Base-by-base conservation (phyloP, 345 rosid genomes). In the rapeseed (Brassica napus) region DNA sequence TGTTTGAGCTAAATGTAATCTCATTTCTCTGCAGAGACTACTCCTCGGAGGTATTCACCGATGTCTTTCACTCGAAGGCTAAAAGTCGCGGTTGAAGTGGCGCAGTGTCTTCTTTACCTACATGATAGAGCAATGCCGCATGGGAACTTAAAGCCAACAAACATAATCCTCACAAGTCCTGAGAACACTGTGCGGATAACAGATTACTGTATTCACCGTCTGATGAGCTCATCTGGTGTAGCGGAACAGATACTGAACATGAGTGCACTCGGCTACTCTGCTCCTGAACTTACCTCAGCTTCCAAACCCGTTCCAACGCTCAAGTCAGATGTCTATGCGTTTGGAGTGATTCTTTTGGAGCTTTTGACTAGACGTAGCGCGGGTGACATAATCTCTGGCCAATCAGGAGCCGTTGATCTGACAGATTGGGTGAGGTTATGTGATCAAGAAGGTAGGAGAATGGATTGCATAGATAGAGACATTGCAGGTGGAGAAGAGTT, bases 321-420 rank as follows among this genome's bases (percentile, higher is more conserved):
- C 10, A 94, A 91, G 80, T 90, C 92, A 1, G 98, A 94, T 68
- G 93, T 94, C 3, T 94, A 92, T 30, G 86, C 97, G 12, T 84
- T 94, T 8, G 98, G 98, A 16, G 98, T 94, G 70, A 91, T 94
- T 62, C 72, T 94, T 62, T 88, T 94, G 98, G 98, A 92, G 83
- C 80, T 94, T 76, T 80, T 94, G 73, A 94, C 97, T 3, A 84
- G 95, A 84, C 85, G 93, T 74, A 91, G 98, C 14, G 98, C 98
- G 0, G 95, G 98, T 15, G 98, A 94, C 82, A 94, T 94, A 78
- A 92, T 94, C 73, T 94, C 97, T 1, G 98, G 98, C 49, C 97
- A 91, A 63, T 88, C 97, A 1, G 97, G 98, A 65, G 98, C 97
- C 0, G 97, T 94, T 5, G 97, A 94, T 75, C 90, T 94, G 23